phyloP scores from a whole-genome alignment of 805 yeast species.

The Metschnikowia vanudenii region DNA sequence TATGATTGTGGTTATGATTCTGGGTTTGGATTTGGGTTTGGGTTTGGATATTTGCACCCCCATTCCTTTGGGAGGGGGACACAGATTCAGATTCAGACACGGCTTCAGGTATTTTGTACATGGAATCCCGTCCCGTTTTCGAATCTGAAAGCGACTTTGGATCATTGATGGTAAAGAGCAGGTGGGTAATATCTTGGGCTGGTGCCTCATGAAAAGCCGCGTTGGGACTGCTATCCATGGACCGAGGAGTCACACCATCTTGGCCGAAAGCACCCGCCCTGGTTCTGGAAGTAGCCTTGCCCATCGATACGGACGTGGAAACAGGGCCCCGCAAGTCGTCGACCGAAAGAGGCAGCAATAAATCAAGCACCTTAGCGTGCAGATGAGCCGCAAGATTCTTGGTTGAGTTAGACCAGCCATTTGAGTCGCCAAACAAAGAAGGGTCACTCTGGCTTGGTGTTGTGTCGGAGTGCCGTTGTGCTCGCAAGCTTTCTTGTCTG shows the following conservation, averaged over 20 bases:
- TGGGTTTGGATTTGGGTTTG: too few relatives aligned
- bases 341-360: conserved; percentile 40
- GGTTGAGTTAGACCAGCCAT: neutral
- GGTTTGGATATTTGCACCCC: neutral
- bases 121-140: neutral
- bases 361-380: conserved; percentile 29
- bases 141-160: neutral
- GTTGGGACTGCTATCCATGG: conserved; percentile 26
- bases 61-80: too few relatives aligned
- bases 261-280: conserved; percentile 4
- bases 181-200: neutral
- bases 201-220: neutral
- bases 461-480: conserved; percentile 21
- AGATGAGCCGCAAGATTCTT: neutral
- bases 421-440: neutral
- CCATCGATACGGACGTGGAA: conserved; percentile 12
- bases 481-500: conserved; percentile 32
- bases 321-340: conserved; percentile 33
- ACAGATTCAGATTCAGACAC: neutral
- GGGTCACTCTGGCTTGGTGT: neutral
- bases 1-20: too few relatives aligned
- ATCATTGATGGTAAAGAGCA: neutral
- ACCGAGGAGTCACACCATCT: conserved; percentile 29
- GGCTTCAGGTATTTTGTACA: neutral
- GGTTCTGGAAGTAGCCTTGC: conserved; percentile 3